Conservation (phyloP, 2,329 filamentous ascomycete genomes). For the Tolypocladium inflatum region DNA sequence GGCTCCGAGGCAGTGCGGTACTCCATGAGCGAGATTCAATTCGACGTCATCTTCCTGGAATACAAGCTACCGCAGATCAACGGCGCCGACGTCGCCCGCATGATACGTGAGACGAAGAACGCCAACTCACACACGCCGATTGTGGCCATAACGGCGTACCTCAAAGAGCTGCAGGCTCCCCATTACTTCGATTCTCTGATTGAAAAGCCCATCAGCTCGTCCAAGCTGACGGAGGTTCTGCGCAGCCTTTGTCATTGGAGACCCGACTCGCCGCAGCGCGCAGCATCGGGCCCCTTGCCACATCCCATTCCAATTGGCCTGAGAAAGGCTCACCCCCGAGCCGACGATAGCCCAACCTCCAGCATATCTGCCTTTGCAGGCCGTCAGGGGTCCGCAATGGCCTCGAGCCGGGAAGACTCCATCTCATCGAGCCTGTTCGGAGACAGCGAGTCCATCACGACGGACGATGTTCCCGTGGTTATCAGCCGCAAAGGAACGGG, state of each 20-base stretch:
- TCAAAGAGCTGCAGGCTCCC: constrained; percentile 92
- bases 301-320: constrained; percentile 55
- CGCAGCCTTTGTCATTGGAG: constrained; percentile 91
- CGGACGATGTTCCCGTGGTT: constrained; percentile 69
- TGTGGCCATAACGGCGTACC: constrained; percentile 90
- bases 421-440: constrained; percentile 83
- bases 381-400: constrained; percentile 65
- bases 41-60: constrained; percentile 97
- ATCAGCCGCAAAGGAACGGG: constrained; percentile 64
- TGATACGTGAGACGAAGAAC: constrained; percentile 96
- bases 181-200: constrained; percentile 95
- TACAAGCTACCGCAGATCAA: constrained; percentile 93
- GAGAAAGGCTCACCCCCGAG: constrained; percentile 51
- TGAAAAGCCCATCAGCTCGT: constrained; percentile 90
- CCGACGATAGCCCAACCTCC: constrained; percentile 78
- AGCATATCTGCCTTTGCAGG: constrained; percentile 63
- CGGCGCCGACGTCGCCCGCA: constrained; percentile 88
- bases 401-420: constrained; percentile 79
- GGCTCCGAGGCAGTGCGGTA: constrained; percentile 88
- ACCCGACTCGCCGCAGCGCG: constrained; percentile 48
- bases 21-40: constrained; percentile 94
- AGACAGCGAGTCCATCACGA: constrained; percentile 68
- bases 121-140: constrained; percentile 91
- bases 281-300: constrained; percentile 35
- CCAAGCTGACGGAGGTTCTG: constrained; percentile 82